These are phyloP conservation scores for Cytospora piceicola DNA, from an alignment of 2,329 filamentous ascomycete genomes.

Conservation along the genomic window DNA sequence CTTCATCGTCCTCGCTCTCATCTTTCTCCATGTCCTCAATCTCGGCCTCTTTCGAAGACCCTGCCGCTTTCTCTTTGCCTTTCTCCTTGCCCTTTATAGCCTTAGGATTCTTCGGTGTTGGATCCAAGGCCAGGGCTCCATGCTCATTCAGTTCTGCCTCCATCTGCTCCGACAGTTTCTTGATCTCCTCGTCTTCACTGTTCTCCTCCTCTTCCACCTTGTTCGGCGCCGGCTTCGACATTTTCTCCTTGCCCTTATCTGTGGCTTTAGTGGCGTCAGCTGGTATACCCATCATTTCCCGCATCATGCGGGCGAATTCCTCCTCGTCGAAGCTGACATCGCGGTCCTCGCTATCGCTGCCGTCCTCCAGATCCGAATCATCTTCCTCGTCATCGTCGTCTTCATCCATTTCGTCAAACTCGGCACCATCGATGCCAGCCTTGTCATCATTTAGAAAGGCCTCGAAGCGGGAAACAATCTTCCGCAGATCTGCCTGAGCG, in stretches of 20 bases:
- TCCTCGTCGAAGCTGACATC: constrained; percentile 82
- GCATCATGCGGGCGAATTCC: constrained; percentile 86
- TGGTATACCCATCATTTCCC: constrained; percentile 81
- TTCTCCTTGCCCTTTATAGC: constrained; percentile 38
- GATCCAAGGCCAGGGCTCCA: constrained; percentile 65
- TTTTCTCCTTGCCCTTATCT: constrained; percentile 23
- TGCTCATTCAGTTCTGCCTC: constrained; percentile 72
- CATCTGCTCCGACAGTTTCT: constrained; percentile 68
- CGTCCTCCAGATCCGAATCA: constrained; percentile 43
- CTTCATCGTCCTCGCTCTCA: constrained; percentile 59
- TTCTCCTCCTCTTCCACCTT: constrained; percentile 40
- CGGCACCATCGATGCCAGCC: constrained; percentile 78
- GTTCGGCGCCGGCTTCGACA: background rate
- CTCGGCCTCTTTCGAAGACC: constrained; percentile 19
- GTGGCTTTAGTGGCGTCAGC: constrained; percentile 1
- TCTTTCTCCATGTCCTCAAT: constrained; percentile 50
- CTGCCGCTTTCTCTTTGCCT: constrained; percentile 16
- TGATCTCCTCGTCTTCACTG: constrained; percentile 64
- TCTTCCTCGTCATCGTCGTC: constrained; percentile 60
- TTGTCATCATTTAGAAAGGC: constrained; percentile 85
- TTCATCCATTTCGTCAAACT: constrained; percentile 71
- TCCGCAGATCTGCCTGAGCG: constrained; percentile 76
- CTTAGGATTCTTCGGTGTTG: constrained; percentile 39
- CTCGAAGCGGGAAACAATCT: constrained; percentile 94
- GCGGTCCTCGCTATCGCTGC: constrained; percentile 70